phyloP scores from a whole-genome alignment of 1,284 basidiomycete species.

The Microbotryum intermedium region DNA sequence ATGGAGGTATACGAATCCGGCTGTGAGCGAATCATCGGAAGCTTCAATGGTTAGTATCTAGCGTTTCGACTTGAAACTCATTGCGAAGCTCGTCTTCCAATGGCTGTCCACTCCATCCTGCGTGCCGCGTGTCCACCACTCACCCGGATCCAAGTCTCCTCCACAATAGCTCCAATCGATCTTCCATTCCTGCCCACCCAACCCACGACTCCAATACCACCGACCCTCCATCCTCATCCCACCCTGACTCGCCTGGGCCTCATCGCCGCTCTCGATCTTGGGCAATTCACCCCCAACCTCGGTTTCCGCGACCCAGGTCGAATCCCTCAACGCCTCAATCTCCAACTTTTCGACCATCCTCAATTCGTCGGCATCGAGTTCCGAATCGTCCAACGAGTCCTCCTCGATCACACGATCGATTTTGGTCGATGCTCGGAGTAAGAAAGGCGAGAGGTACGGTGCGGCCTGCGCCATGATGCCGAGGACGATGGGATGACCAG shows the following conservation, averaged over 20 bases:
- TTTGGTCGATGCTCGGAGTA: background rate
- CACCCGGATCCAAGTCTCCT: conserved; percentile 7
- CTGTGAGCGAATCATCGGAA: conserved; percentile 1
- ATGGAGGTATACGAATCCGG: conserved; percentile 14
- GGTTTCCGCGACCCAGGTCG: conserved; percentile 13
- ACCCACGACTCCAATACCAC: no score
- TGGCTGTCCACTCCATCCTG: background rate
- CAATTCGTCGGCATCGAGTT: conserved; percentile 12
- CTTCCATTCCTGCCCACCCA: no score
- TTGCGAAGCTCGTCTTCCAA: background rate
- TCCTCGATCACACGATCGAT: conserved; percentile 15
- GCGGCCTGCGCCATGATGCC: conserved; percentile 2
- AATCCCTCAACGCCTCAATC: conserved; percentile 8
- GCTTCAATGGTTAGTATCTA: background rate
- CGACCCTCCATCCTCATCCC: no score
- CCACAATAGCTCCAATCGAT: no score
- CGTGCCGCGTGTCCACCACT: conserved; percentile 4
- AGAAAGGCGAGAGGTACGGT: background rate
- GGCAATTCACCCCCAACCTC: conserved; percentile 19
- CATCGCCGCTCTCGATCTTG: no score
- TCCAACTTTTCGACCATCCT: conserved; percentile 9
- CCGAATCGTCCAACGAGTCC: conserved; percentile 17
- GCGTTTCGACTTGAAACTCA: no score
- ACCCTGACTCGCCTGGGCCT: no score
- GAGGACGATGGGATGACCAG: conserved; percentile 23